A percentile compares a stretch with the other conserved stretches of the same genome.
phyloP scores from a whole-genome alignment of 2,329 filamentous ascomycete species.

The Sarocladium brachiariae region DNA sequence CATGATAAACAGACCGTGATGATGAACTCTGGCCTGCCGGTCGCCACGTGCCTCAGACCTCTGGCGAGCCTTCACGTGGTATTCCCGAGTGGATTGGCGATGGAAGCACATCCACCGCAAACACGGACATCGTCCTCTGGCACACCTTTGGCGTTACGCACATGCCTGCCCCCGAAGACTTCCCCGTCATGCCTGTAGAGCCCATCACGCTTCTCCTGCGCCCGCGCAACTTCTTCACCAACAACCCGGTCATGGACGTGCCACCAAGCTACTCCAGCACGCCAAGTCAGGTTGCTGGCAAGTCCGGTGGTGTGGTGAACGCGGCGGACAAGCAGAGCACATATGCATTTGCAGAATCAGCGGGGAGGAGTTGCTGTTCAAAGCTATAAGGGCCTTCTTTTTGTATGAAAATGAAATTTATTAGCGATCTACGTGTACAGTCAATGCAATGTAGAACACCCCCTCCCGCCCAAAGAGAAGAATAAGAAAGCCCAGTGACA shows the following conservation, averaged over 20 bases:
- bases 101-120: constrained; percentile 60
- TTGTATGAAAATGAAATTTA: not conserved
- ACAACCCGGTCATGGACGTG: constrained; percentile 75
- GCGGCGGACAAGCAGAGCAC: constrained; percentile 41
- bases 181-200: constrained; percentile 84
- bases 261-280: constrained; percentile 68
- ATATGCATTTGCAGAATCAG: constrained; percentile 22
- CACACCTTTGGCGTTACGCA: constrained; percentile 90
- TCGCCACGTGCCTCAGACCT: constrained; percentile 82
- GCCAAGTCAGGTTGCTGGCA: constrained; percentile 58
- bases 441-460: no score
- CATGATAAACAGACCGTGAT: constrained; percentile 55
- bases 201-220: constrained; percentile 75
- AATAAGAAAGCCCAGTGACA: no score
- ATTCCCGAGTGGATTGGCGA: constrained; percentile 73
- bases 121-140: constrained; percentile 86
- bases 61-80: constrained; percentile 67
- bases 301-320: constrained; percentile 31
- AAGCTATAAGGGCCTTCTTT: constrained; percentile 2
- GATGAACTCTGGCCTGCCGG: constrained; percentile 79
- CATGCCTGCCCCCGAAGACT: constrained; percentile 85
- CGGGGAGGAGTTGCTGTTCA: constrained; percentile 1
- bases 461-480: no score
- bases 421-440: no score
- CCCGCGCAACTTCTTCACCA: constrained; percentile 75